These are phyloP conservation scores for Patellifolia procumbens DNA, from an alignment of 179 eudicot genomes.

Conservation along the genomic window DNA sequence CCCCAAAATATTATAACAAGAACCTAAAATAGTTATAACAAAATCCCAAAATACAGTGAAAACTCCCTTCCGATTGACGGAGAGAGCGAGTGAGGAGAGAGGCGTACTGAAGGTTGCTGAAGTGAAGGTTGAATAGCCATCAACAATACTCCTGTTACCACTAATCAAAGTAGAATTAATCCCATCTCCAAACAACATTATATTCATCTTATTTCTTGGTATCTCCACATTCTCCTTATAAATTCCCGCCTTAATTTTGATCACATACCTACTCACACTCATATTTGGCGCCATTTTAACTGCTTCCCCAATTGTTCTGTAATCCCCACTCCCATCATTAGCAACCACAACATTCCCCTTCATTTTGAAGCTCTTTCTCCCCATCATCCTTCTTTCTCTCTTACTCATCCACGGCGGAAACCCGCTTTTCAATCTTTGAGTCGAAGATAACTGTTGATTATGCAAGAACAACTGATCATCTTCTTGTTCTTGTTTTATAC, in stretches of 20 bases:
- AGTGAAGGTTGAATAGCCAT: constrained; percentile 60
- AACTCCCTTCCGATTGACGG: too few species aligned
- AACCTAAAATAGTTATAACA: too few species aligned
- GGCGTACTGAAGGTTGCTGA: constrained; percentile 62
- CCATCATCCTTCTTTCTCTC: constrained; percentile 38
- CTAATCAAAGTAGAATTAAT: constrained; percentile 57
- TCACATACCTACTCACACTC: constrained; percentile 45
- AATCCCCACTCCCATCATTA: constrained; percentile 51
- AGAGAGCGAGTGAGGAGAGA: background rate
- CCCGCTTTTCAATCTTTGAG: constrained; percentile 3
- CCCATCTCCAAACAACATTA: constrained; percentile 64
- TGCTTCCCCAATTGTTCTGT: constrained; percentile 43
- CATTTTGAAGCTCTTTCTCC: constrained; percentile 14
- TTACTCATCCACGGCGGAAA: constrained; percentile 36
- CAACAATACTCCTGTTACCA: constrained; percentile 49
- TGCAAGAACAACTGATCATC: background rate
- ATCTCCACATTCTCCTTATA: constrained; percentile 57
- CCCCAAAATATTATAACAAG: background rate
- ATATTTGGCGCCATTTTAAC: constrained; percentile 53
- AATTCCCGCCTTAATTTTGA: constrained; percentile 49
- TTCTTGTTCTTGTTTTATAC: background rate
- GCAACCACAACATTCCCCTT: constrained; percentile 45
- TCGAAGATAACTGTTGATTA: background rate
- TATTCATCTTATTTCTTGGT: constrained; percentile 52
- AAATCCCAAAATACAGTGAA: background rate